These are phyloP conservation scores for Tricladium varicosporioides DNA, from an alignment of 2,329 filamentous ascomycete genomes.

Conservation along the genomic window DNA sequence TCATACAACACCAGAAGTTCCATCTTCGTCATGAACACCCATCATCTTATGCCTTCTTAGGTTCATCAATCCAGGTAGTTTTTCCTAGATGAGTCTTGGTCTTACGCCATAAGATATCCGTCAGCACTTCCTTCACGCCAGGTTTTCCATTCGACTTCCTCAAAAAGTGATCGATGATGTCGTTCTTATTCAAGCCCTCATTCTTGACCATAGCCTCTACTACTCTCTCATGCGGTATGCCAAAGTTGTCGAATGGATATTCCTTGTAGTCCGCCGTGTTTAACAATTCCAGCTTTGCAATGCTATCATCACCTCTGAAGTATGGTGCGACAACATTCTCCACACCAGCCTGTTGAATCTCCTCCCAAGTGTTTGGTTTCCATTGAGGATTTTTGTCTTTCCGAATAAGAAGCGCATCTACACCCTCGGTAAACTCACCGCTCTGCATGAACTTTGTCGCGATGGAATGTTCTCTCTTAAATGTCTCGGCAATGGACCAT, in stretches of 20 bases:
- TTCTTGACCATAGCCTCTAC: constrained; percentile 45
- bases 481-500: constrained; percentile 84
- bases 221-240: constrained; percentile 68
- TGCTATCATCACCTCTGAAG: constrained; percentile 63
- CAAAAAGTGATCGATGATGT: constrained; percentile 64
- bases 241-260: constrained; percentile 69
- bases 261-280: constrained; percentile 60
- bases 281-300: constrained; percentile 56
- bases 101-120: constrained; percentile 66
- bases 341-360: constrained; percentile 48
- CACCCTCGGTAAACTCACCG: constrained; percentile 88
- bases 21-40: neutral
- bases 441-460: constrained; percentile 86
- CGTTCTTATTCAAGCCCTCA: constrained; percentile 43
- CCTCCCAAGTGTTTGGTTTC: constrained; percentile 71
- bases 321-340: constrained; percentile 46
- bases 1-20: constrained; percentile 18
- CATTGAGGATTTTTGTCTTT: constrained; percentile 60
- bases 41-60: neutral
- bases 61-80: constrained; percentile 23
- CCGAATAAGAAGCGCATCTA: constrained; percentile 74
- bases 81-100: constrained; percentile 47
- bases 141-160: constrained; percentile 60
- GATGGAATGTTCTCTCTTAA: constrained; percentile 81
- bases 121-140: constrained; percentile 65